Base-by-base conservation (phyloP, 495 filamentous ascomycete genomes). In the Aspergillus baeticus region DNA sequence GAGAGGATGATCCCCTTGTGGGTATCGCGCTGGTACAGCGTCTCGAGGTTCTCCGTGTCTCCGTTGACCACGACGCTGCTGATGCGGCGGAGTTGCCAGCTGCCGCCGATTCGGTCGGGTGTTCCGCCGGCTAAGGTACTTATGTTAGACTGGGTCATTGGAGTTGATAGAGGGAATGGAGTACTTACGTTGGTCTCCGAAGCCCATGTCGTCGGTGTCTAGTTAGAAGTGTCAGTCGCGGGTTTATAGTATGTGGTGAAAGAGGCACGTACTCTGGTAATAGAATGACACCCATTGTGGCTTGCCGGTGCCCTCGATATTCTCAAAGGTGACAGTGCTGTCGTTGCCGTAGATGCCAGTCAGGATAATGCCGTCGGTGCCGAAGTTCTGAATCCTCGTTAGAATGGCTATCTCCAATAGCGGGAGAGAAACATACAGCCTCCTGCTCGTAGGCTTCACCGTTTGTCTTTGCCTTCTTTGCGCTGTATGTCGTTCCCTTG, bases 281-380 rank as follows among this genome's bases (percentile, higher is more conserved):
- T 81, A 77, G 62, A 82, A 81, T 0, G 80, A 81, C 11, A 82
- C 69, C 78, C 77, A 82, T 70, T 82, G 80, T 2, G 73, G 73
- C 35, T 76, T 70, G 17, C 78, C 80, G 6, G 72, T 65, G 6
- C 80, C 79, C 52, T 77, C 62, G 17, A 82, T 74, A 3, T 62
- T 64, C 11, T 73, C 60, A 55, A 82, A 80, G 2, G 74, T 81
- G 21, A 80, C 70, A 0, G 74, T 80, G 60, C 77, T 80, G 45
- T 77, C 75, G 50, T 80, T 81, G 7, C 76, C 77, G 51, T 76
- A 72, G 43, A 81, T 80, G 0, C 76, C 76, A 7, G 78, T 78
- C 6, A 70, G 56, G 37, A 80, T 80, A 0, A 68, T 59, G 0
- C 73, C 72, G 20, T 65, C 64, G 51, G 64, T 74, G 8, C 69